Base-by-base conservation (phyloP, 768 basidiomycete genomes). In the Coprinopsis strossmayeri region DNA sequence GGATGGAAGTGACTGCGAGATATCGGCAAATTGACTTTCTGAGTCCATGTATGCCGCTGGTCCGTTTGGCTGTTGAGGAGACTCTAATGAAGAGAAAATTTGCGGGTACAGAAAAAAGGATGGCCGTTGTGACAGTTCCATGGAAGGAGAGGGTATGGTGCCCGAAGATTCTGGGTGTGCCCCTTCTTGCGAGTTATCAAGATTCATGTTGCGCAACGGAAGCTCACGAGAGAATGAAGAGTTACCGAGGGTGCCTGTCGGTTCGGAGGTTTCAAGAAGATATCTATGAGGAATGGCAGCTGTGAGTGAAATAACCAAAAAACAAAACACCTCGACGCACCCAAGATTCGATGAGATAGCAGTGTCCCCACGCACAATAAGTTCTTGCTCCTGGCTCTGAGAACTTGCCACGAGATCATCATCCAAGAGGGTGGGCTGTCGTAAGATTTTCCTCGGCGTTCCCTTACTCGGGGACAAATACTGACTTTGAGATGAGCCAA, bases 221-320 rank as follows among this genome's bases (percentile, higher is more conserved):
- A 50, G 25, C 26, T 45, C 49, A 35, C 38, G 32, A 3, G 49
- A 44, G 25, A 50, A 34, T 15, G 49, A 45, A 5, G 32, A 35
- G n/a, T 34, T 50, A 12, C 21, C 17, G 37, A 50, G 28, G 13
- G 32, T 12, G 1, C 13, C 34, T 2, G 49, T 15, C 3, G 32
- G 32, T 4, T 45, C 5, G 20, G 41, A 34, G 10, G 49, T 44
- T 30, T 39, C 48, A 38, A 28, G 21, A 21, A 11, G 2, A 15
- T n/a, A n/a, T n/a, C n/a, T n/a, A n/a, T n/a, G n/a, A n/a, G n/a
- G n/a, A n/a, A n/a, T n/a, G n/a, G n/a, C n/a, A n/a, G n/a, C n/a
- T n/a, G n/a, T n/a, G n/a, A n/a, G n/a, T n/a, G n/a, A n/a, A n/a
- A n/a, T n/a, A n/a, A n/a, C n/a, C n/a, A n/a, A n/a, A n/a, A n/a